These are phyloP conservation scores for Chlorella variabilis DNA, from an alignment of 163 green algal species.

Conservation along the genomic window DNA sequence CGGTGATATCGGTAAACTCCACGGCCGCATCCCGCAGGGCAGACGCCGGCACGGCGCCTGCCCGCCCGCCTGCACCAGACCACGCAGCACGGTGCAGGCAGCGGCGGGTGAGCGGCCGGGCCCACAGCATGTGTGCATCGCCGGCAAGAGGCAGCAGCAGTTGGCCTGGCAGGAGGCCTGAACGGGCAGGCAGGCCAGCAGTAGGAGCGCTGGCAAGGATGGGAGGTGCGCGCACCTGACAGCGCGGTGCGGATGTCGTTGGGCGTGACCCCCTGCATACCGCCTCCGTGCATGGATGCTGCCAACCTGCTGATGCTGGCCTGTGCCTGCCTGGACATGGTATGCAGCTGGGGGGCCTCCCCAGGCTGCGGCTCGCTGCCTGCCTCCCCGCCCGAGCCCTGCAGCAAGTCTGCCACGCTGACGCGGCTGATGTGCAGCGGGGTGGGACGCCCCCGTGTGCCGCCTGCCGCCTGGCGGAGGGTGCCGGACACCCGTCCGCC, in stretches of 20 bases:
- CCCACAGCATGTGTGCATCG: too few relatives aligned
- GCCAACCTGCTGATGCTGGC: constrained; percentile 31
- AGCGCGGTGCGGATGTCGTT: constrained; percentile 17
- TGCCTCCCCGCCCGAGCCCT: neutral
- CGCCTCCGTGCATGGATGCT: constrained; percentile 8
- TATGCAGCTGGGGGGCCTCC: neutral
- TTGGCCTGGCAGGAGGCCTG: neutral
- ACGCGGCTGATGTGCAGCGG: constrained; percentile 33
- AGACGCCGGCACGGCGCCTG: too few relatives aligned
- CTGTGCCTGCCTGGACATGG: neutral
- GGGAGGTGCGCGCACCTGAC: constrained; percentile 2
- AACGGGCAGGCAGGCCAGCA: too few relatives aligned
- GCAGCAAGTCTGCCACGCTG: constrained; percentile 27
- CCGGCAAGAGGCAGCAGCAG: neutral
- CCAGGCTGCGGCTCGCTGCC: neutral
- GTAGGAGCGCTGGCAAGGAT: neutral
- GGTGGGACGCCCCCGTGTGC: neutral
- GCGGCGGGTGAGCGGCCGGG: too few relatives aligned
- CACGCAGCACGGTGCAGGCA: too few relatives aligned
- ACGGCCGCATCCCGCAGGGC: neutral
- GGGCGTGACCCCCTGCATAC: constrained; percentile 1
- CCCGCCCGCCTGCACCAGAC: too few relatives aligned
- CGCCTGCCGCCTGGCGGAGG: neutral
- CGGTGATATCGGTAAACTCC: neutral
- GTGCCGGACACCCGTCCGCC: neutral